Evolutionary conservation across 2,329 filamentous ascomycete genomes (phyloP).

Genomic region (Sclerotinia spermophila): DNA sequence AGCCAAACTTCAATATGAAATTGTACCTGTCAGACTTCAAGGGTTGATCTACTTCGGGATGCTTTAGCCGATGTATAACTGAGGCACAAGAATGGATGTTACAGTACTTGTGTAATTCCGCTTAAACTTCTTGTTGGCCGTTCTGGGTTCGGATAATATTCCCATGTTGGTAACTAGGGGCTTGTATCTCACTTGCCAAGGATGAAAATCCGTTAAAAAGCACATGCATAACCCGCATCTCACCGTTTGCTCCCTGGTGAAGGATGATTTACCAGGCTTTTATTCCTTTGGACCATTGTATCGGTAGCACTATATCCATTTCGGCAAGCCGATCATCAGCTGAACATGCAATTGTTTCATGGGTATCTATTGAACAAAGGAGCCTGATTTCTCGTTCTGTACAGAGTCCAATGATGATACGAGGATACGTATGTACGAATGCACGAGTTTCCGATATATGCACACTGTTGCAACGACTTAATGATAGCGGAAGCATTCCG

Average conservation of each 20-base stretch:
- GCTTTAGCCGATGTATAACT: not conserved
- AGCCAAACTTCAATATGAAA: not conserved
- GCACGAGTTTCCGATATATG: not conserved
- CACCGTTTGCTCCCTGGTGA: not conserved
- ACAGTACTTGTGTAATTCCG: not conserved
- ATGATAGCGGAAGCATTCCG: not conserved
- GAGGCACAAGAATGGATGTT: not conserved
- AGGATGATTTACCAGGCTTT: not conserved
- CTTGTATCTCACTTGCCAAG: not conserved
- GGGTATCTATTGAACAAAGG: not conserved
- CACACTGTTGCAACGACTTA: not conserved
- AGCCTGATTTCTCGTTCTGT: not conserved
- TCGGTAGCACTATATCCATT: slow-evolving; percentile 3
- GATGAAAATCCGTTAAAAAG: not conserved
- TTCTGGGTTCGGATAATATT: not conserved
- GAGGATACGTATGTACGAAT: not conserved
- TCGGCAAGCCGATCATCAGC: not conserved
- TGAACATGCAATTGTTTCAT: not conserved
- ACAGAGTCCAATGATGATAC: not conserved
- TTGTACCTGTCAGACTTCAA: slow-evolving; percentile 6
- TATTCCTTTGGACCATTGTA: not conserved
- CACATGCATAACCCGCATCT: slow-evolving; percentile 2
- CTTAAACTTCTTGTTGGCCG: not conserved
- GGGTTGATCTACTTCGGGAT: not conserved
- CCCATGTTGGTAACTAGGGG: not conserved